These are phyloP conservation scores for Xylaria polymorpha DNA, from an alignment of 2,329 filamentous ascomycete species.

Conservation along the genomic window DNA sequence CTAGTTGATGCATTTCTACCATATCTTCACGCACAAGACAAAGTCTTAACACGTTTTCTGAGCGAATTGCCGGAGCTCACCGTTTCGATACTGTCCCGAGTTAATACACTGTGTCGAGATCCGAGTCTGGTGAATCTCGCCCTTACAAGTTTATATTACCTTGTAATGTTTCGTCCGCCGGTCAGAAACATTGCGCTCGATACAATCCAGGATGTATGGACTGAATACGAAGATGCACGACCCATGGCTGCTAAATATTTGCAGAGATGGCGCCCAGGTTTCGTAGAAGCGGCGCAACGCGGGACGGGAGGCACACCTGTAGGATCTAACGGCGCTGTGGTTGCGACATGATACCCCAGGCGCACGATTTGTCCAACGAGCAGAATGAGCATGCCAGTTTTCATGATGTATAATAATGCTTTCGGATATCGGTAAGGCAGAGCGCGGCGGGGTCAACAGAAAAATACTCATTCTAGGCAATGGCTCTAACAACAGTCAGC, in stretches of 20 bases:
- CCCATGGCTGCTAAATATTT: slow-evolving; percentile 72
- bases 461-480: slow-evolving; percentile 15
- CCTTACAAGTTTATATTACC: slow-evolving; percentile 72
- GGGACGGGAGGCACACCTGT: slow-evolving; percentile 33
- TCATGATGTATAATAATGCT: slow-evolving; percentile 34
- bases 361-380: slow-evolving; percentile 23
- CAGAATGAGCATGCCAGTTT: slow-evolving; percentile 11
- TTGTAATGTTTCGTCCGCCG: slow-evolving; percentile 75
- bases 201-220: slow-evolving; percentile 74
- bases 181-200: slow-evolving; percentile 72
- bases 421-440: slow-evolving; percentile 13
- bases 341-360: slow-evolving; percentile 44
- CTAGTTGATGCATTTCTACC: slow-evolving; percentile 90
- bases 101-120: slow-evolving; percentile 75
- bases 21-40: slow-evolving; percentile 91
- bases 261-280: slow-evolving; percentile 68
- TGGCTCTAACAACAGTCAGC: slow-evolving; percentile 22
- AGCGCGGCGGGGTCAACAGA: slow-evolving; percentile 2
- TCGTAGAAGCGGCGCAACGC: slow-evolving; percentile 55
- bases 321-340: slow-evolving; percentile 38
- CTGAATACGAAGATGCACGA: slow-evolving; percentile 72
- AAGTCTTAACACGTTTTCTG: slow-evolving; percentile 88
- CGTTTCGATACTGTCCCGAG: slow-evolving; percentile 74
- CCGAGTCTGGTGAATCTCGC: slow-evolving; percentile 72
- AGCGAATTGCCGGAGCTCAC: slow-evolving; percentile 90